Evolutionary conservation across 805 yeast genomes (phyloP), one percentile per base, ranked within the genome.

Genomic region (Zygoascus tannicola): DNA sequence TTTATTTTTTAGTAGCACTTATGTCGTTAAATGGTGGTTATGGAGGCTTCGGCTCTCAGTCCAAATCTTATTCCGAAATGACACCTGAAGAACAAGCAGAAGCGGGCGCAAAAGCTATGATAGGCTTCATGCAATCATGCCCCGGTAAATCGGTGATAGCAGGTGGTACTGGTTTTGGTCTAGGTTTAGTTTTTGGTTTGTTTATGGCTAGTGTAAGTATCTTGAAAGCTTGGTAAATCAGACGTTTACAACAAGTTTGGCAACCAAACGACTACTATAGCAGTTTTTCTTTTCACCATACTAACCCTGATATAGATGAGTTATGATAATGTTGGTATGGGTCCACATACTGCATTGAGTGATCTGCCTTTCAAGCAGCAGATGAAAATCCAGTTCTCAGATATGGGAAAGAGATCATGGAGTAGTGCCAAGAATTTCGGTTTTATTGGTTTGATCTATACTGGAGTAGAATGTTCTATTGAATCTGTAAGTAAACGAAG

Each of bases 131-230:
- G 87, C 63, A 81, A 51, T 84, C 95, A 4, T 90, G 98, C 67
- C 96, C 97, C 0, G 97, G 97, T 16, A 90, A 92, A 60, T 77
- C 95, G 0, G 80, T 73, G 20, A 79, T 88, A 71, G 82, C 95
- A 22, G 97, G 96, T 49, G 96, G 81, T 18, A 80, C 94, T 12
- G 97, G 97, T 19, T 90, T 85, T 64, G 88, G 81, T 32, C 76
- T 90, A 32, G 97, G 97, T 66, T 97, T 97, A 49, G 83, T 88
- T 47, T 87, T 90, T 63, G 97, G 97, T 50, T 67, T 92, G 40
- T 87, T 90, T 68, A 92, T 90, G 97, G 66, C 69, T 40, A 55
- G 64, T 40, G 58, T 54, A 49, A 35, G 58, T 52, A 36, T 3
- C 21, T 15, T 26, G 16, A 22, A 28, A 4, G 22, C 20, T 28